Evolutionary conservation across 108 stramenopile species (phyloP).

Genomic region (Nitzschia sp.): DNA sequence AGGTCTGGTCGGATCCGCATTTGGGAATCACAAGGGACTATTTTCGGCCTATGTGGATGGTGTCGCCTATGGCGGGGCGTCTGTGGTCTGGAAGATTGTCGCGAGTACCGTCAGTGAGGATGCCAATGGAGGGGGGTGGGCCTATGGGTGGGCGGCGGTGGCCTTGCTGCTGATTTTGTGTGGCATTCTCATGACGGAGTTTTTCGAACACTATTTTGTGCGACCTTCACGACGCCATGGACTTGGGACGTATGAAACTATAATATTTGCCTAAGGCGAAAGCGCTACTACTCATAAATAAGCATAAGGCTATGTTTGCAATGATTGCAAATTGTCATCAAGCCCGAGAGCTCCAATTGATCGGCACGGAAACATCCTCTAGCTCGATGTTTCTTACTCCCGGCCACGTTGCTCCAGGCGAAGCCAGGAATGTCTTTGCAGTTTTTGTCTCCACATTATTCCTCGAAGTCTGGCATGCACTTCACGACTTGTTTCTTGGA

Average conservation of each 20-base stretch:
- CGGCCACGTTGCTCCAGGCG: too few relatives aligned
- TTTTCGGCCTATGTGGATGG: conserved; percentile 79
- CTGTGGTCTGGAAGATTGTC: conserved; percentile 72
- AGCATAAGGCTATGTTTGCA: not conserved
- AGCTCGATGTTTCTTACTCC: too few relatives aligned
- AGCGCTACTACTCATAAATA: not conserved
- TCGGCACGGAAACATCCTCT: too few relatives aligned
- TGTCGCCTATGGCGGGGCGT: conserved; percentile 66
- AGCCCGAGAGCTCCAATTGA: not conserved
- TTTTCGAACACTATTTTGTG: conserved; percentile 81
- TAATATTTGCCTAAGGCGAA: conserved; percentile 56
- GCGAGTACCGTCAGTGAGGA: conserved; percentile 54
- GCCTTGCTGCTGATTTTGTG: conserved; percentile 71
- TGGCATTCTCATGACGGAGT: conserved; percentile 78
- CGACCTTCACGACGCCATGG: conserved; percentile 20
- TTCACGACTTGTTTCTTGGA: conserved; percentile 80
- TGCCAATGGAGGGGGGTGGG: conserved; percentile 76
- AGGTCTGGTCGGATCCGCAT: conserved; percentile 69
- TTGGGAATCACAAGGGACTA: conserved; percentile 73
- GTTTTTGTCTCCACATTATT: too few relatives aligned
- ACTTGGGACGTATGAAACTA: conserved; percentile 56
- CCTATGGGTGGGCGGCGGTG: conserved; percentile 84
- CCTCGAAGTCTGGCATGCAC: conserved; percentile 60
- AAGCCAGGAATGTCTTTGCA: too few relatives aligned
- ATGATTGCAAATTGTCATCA: not conserved